Evolutionary conservation across 2,329 filamentous ascomycete species (phyloP), one percentile per base, ranked within the genome.

Genomic region (Blastomyces parvus): DNA sequence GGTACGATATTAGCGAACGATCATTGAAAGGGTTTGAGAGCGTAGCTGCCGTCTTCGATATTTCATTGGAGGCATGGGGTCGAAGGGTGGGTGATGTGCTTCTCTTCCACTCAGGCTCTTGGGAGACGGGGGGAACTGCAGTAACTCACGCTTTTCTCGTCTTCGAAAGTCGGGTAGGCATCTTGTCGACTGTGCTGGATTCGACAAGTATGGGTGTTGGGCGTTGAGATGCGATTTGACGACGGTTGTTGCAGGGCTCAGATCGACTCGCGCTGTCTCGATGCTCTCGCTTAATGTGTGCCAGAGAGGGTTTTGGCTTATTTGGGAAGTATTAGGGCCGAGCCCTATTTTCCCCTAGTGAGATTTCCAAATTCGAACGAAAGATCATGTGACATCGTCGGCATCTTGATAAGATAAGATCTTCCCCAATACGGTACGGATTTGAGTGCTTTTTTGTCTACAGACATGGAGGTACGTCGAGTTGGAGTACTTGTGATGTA

Each of bases 91-190:
- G 25, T 5, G 9, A 25, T 50, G 46, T 13, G 13, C 22, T 5
- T 50, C 9, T n/a, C 2, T 22, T 46, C n/a, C 44, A 14, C 13
- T 52, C 13, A 52, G 25, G 4, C 13, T 27, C 13, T 30, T 52
- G 2, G 9, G 48, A 9, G 48, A 52, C 48, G 3, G 46, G 3
- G 46, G 25, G 22, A 53, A n/a, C 2, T 33, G 59, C 65, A 69
- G 48, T 33, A 70, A 78, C 77, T 77, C 74, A 79, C 77, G 75
- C 73, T 72, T 80, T 80, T 73, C 78, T 74, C 70, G 78, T 80
- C 74, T 80, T 79, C 64, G 77, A 76, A 71, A 80, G 75, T 76
- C 78, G 77, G 74, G 78, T 80, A 78, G 78, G 78, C 78, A 80
- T 80, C 72, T 77, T 78, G 77, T 76, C 76, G 76, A 71, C 69